These are phyloP conservation scores for Cyclostephanos invisitatus DNA, from an alignment of 108 stramenopile species.

Conservation along the genomic window DNA sequence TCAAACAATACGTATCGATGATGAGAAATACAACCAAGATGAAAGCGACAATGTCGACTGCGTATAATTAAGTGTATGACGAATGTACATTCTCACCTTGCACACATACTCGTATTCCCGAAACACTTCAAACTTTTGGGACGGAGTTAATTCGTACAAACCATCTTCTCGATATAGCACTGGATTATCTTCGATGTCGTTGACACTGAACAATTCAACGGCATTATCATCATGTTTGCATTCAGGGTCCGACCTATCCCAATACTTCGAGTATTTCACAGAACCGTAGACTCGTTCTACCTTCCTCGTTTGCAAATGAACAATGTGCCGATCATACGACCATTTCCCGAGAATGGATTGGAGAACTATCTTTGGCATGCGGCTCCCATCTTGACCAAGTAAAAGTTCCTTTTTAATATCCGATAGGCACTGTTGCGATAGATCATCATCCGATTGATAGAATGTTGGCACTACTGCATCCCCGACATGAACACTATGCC, in stretches of 20 bases:
- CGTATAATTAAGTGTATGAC: too few species aligned
- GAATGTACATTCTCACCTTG: neutral
- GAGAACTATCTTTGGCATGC: conserved; percentile 50
- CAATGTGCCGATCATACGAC: conserved; percentile 59
- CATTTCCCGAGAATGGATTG: conserved; percentile 62
- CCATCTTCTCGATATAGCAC: conserved; percentile 73
- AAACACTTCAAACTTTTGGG: conserved; percentile 63
- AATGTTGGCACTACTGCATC: conserved; percentile 58
- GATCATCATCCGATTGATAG: conserved; percentile 53
- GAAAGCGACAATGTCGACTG: too few species aligned
- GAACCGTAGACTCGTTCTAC: conserved; percentile 44
- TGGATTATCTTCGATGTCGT: conserved; percentile 7
- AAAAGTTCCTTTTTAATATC: conserved; percentile 39
- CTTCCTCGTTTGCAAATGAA: conserved; percentile 51
- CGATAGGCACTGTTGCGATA: conserved; percentile 24
- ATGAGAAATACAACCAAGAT: too few species aligned
- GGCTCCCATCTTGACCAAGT: conserved; percentile 49
- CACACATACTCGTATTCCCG: conserved; percentile 67
- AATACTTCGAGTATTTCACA: conserved; percentile 46
- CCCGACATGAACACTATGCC: conserved; percentile 27
- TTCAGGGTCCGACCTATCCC: neutral
- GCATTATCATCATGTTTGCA: neutral
- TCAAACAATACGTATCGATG: too few species aligned
- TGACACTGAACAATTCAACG: neutral
- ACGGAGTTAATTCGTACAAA: conserved; percentile 50